Evolutionary conservation across 1,284 basidiomycete species (phyloP), one percentile per base, ranked within the genome.

Genomic region (Fomitopsis palustris): DNA sequence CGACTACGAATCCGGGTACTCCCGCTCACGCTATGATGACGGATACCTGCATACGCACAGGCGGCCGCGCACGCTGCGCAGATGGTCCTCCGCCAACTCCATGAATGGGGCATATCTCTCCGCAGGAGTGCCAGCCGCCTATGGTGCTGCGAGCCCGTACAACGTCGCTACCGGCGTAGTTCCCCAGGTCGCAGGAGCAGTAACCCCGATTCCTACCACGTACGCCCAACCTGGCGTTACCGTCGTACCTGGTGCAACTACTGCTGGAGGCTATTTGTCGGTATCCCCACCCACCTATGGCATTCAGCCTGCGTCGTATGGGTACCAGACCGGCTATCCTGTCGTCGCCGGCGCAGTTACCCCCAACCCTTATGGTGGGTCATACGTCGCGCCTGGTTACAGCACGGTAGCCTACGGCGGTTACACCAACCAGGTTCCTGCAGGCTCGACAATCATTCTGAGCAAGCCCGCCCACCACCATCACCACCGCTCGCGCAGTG

Each of bases 391-490:
- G 9, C 39, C 29, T 21, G 59, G 49, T 0, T 56, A 56, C 21
- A 52, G 49, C 6, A n/a, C 41, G 14, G 41, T 19, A 14, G 27
- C 37, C 54, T 55, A 55, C 25, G 54, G 45, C 27, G 54, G 53
- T 10, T 41, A 54, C 47, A 23, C 49, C 14, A 14, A 51, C 23
- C 43, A 56, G 58, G 58, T 57, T 3, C 60, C 61, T 0, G 58
- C 62, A 1, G 67, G 67, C 8, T 65, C 68, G 43, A 65, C 68
- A 7, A 63, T 69, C 33, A 60, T 69, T 53, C 59, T 67, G 52
- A 53, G 57, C 23, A 56, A 64, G 52, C 59, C 51, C 3, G 42
- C 43, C 29, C 64, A 60, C 53, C 72, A 74, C 65, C 72, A 70
- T 19, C 62, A 61, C 25, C 67, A 64, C 21, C 58, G 63, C 25